These are phyloP conservation scores for Camelina neglecta DNA, from an alignment of 345 rosid genomes.

Conservation along the genomic window DNA sequence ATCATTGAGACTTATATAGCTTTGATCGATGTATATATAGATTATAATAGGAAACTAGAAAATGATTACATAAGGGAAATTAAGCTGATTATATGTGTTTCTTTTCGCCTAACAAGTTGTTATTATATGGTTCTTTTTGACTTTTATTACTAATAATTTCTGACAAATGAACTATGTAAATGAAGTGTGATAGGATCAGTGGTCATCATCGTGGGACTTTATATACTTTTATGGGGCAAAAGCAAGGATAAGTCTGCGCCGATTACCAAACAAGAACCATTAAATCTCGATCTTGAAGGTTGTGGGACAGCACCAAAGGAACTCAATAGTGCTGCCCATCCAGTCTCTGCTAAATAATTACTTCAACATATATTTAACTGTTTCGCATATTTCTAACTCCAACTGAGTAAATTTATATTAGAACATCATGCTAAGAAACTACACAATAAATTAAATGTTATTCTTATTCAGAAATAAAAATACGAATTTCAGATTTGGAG, in stretches of 20 bases:
- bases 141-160: conserved; percentile 13
- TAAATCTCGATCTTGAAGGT: conserved; percentile 42
- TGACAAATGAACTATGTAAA: conserved; percentile 9
- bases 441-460: neutral
- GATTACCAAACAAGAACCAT: conserved; percentile 49
- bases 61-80: neutral
- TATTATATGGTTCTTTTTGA: conserved; percentile 23
- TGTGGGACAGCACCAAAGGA: conserved; percentile 38
- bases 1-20: conserved; percentile 2
- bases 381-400: conserved; percentile 21
- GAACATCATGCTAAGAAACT: neutral
- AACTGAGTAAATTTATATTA: neutral
- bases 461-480: conserved; percentile 4
- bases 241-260: conserved; percentile 54
- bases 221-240: conserved; percentile 85
- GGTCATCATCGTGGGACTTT: conserved; percentile 65
- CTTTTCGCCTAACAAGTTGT: neutral
- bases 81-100: neutral
- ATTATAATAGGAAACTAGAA: neutral
- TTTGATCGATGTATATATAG: neutral
- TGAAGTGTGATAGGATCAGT: conserved; percentile 73
- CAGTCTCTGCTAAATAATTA: conserved; percentile 23
- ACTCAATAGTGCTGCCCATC: conserved; percentile 28
- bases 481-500: neutral
- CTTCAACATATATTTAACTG: conserved; percentile 3